Base-by-base conservation (phyloP, 306 rosid species). In the Carpinus fangiana region DNA sequence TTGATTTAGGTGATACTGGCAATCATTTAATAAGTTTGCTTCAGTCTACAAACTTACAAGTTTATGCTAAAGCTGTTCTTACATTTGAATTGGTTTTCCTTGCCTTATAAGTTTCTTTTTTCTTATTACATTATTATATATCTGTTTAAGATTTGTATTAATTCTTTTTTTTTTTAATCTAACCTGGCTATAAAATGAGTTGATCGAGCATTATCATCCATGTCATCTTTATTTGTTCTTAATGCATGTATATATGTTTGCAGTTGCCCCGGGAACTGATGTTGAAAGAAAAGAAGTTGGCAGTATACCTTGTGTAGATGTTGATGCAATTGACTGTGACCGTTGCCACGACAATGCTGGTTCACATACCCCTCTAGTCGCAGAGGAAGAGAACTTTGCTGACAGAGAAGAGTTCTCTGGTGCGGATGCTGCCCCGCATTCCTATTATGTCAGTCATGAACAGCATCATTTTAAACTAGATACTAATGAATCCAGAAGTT, bases 261-360 rank as follows among this genome's bases (percentile, higher is more conserved):
- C 84, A 80, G 93, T 77, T 74, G 66, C 75, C 79, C 80, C 83
- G 81, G 87, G 62, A 75, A 79, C 74, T 74, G 52, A 78, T 23
- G 73, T 79, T 55, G 75, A 65, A 73, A 74, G 53, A 20, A 85
- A 85, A 76, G 84, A 84, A 64, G 57, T 60, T 80, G 81, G 82
- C 48, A 73, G 75, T 73, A 54, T 79, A 56, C 84, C 87, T 54
- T 82, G 81, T 75, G 84, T 70, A 77, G 87, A 83, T 70, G 82
- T 70, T 70, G 90, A 86, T 76, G 83, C 77, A 38, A 70, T 62
- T 53, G 88, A 79, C 80, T 72, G 56, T 62, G 78, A 83, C 26
- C 80, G 11, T 72, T 78, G 81, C 51, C 54, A 74, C 79, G 89
- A 81, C 45, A 74, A 82, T 73, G 80, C 64, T 84, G 79, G 76